Percentiles rank a stretch among this genome's conserved stretches.
Conservation (phyloP, 140 eudicot species). For the Anethum foeniculum region DNA sequence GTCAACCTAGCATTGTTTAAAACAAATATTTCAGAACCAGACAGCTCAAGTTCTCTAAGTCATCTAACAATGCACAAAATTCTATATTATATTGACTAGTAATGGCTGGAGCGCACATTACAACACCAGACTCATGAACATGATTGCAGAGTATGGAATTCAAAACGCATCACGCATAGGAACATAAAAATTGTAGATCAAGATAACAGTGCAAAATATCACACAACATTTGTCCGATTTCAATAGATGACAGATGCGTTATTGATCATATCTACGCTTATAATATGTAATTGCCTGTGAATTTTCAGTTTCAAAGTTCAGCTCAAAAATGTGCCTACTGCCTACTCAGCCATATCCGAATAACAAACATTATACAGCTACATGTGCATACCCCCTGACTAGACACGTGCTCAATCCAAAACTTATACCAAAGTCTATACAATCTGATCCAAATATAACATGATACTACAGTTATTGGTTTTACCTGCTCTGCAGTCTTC, state of each 20-base stretch:
- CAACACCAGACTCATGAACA: not conserved
- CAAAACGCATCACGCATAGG: not conserved
- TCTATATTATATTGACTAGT: not conserved
- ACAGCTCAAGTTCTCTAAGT: slow-evolving; percentile 5
- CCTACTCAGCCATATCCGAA: not conserved
- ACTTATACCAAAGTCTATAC: not conserved
- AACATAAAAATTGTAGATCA: not conserved
- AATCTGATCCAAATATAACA: not conserved
- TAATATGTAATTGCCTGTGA: not conserved
- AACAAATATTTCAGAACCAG: slow-evolving; percentile 2
- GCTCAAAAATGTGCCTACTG: not conserved
- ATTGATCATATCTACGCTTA: not conserved
- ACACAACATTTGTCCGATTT: not conserved
- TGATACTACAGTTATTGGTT: not conserved
- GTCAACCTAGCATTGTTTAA: slow-evolving; percentile 52
- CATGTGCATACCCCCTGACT: not conserved
- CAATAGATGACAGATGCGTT: not conserved
- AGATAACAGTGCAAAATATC: not conserved
- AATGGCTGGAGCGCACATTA: not conserved
- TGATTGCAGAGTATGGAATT: not conserved
- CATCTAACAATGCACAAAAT: not conserved
- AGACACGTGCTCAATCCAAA: not conserved
- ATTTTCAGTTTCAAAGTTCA: not conserved
- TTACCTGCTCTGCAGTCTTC: slow-evolving; percentile 88
- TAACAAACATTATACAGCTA: not conserved